Evolutionary conservation across 169 alveolate genomes (phyloP).

Genomic region (Plasmodium adleri): DNA sequence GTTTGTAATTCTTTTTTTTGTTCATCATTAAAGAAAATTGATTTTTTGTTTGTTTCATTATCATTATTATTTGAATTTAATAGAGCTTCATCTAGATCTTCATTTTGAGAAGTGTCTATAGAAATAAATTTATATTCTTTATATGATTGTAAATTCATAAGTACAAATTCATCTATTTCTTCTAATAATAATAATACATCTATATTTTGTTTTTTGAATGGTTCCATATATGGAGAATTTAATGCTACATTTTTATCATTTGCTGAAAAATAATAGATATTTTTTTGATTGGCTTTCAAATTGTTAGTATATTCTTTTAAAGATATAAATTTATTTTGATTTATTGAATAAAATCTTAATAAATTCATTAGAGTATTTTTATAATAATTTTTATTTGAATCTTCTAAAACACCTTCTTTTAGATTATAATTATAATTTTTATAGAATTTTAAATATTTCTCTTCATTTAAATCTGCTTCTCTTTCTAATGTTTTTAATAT

Average conservation of each 20-base stretch:
- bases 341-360: constrained; percentile 79
- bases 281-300: constrained; percentile 88
- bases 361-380: constrained; percentile 77
- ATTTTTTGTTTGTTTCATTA: constrained; percentile 49
- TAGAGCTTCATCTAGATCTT: constrained; percentile 74
- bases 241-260: constrained; percentile 87
- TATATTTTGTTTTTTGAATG: constrained; percentile 82
- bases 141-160: constrained; percentile 87
- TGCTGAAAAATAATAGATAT: constrained; percentile 90
- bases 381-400: constrained; percentile 80
- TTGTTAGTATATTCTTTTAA: constrained; percentile 83
- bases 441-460: constrained; percentile 88
- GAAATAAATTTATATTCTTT: constrained; percentile 82
- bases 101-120: constrained; percentile 82
- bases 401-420: constrained; percentile 91
- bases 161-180: constrained; percentile 92
- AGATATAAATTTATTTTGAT: constrained; percentile 77
- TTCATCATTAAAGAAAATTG: constrained; percentile 77
- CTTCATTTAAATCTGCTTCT: constrained; percentile 90
- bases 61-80: constrained; percentile 73
- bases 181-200: constrained; percentile 90
- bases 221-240: constrained; percentile 93
- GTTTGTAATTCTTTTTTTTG: constrained; percentile 50
- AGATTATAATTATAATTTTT: constrained; percentile 87
- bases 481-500: constrained; percentile 92